Percentiles rank a stretch among this genome's conserved stretches.
These are phyloP conservation scores for Hanseniaspora valbyensis DNA, from an alignment of 805 yeast genomes.

Conservation along the genomic window DNA sequence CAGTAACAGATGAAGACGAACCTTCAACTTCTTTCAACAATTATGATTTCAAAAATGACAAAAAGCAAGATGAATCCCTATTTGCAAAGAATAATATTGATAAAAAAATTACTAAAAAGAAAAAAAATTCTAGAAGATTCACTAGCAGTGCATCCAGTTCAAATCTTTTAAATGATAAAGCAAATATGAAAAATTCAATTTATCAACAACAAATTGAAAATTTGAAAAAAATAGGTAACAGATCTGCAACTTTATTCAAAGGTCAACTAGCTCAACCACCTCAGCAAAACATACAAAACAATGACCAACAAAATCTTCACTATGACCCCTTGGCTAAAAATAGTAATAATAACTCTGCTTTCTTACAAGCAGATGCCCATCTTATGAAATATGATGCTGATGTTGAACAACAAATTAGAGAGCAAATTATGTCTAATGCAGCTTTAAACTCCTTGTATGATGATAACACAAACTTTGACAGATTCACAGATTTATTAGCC, in stretches of 20 bases:
- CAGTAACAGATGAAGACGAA: constrained; percentile 4
- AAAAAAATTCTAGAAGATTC: constrained; percentile 1
- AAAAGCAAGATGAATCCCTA: neutral
- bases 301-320: neutral
- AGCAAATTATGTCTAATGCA: constrained; percentile 14
- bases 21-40: too few species aligned
- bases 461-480: constrained; percentile 10
- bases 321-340: constrained; percentile 1
- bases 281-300: neutral
- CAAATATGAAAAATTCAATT: constrained; percentile 3
- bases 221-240: constrained; percentile 12
- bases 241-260: constrained; percentile 13
- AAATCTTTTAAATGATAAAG: neutral
- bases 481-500: constrained; percentile 5
- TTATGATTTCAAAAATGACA: neutral
- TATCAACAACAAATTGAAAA: constrained; percentile 13
- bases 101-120: neutral
- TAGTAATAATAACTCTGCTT: neutral
- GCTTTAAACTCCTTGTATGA: constrained; percentile 14
- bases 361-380: neutral
- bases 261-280: constrained; percentile 3
- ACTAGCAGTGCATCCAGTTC: constrained; percentile 11
- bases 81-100: neutral
- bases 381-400: constrained; percentile 6
- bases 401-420: constrained; percentile 8